Percentiles rank a stretch among this genome's conserved stretches.
Conservation (phyloP, 306 rosid genomes). For the Dalbergia cochinchinensis region DNA sequence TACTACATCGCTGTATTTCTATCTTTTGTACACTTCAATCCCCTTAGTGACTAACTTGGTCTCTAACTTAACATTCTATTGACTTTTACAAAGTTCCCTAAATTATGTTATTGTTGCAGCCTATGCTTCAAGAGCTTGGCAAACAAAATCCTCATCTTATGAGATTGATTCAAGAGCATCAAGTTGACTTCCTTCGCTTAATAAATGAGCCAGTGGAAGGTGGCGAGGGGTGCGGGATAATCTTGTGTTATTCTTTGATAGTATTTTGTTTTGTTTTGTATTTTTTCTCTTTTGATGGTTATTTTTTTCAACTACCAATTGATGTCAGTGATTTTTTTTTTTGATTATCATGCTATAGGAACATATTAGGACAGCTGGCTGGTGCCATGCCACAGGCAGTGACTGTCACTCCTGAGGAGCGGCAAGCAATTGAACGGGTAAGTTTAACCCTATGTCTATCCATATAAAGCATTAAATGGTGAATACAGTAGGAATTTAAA, state of each 20-base stretch:
- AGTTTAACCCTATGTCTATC: conserved; percentile 10
- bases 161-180: conserved; percentile 81
- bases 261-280: background rate
- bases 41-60: no score
- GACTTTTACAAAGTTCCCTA: no score
- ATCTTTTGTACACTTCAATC: no score
- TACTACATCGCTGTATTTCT: no score
- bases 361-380: conserved; percentile 50
- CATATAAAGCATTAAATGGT: no score
- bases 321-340: no score
- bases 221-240: no score
- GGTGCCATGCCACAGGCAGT: conserved; percentile 65
- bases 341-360: no score
- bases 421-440: conserved; percentile 85
- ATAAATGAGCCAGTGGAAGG: conserved; percentile 39
- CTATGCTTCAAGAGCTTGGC: conserved; percentile 92
- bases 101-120: conserved; percentile 49
- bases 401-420: conserved; percentile 81
- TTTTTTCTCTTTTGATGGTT: no score
- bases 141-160: conserved; percentile 88
- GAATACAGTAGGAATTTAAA: no score
- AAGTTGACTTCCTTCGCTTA: conserved; percentile 77
- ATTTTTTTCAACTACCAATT: no score
- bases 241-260: background rate
- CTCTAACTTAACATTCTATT: no score